Percentiles rank a stretch among this genome's conserved stretches.
Conservation (phyloP, 1,139 yeast species). For the Lodderomyces margitis region DNA sequence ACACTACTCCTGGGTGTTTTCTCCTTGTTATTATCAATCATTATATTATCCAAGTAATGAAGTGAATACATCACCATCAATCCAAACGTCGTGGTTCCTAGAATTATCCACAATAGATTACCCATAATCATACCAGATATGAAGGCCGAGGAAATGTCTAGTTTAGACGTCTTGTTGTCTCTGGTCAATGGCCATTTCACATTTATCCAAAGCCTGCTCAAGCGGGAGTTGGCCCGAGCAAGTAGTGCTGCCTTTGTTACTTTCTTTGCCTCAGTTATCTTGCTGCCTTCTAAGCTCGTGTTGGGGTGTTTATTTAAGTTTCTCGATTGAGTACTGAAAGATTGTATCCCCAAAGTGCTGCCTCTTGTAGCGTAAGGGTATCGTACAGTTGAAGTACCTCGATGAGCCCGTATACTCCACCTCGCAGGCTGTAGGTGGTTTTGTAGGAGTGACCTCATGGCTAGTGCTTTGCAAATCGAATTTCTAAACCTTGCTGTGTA, state of each 20-base stretch:
- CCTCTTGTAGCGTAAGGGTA: not conserved
- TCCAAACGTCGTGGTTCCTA: slow-evolving; percentile 67
- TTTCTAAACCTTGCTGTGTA: not conserved
- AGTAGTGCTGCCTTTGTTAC: slow-evolving; percentile 40
- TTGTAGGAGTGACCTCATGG: not conserved
- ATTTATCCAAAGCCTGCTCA: slow-evolving; percentile 47
- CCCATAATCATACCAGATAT: slow-evolving; percentile 58
- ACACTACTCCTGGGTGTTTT: slow-evolving; percentile 19
- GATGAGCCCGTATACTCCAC: not conserved
- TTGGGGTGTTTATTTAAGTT: not conserved
- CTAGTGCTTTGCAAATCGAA: not conserved
- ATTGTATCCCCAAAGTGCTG: not conserved
- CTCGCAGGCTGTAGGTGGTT: not conserved
- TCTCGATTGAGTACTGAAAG: not conserved
- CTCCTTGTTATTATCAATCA: slow-evolving; percentile 22
- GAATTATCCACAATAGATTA: slow-evolving; percentile 54
- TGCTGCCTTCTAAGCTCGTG: not conserved
- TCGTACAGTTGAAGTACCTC: not conserved
- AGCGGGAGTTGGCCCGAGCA: slow-evolving; percentile 41
- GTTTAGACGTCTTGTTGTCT: slow-evolving; percentile 47
- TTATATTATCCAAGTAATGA: slow-evolving; percentile 36
- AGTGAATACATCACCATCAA: slow-evolving; percentile 50
- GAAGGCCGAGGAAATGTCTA: slow-evolving; percentile 53
- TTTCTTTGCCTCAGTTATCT: not conserved
- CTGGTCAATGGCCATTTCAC: slow-evolving; percentile 58